Evolutionary conservation across 805 yeast genomes (phyloP).

Genomic region (Ogataea dorogensis): DNA sequence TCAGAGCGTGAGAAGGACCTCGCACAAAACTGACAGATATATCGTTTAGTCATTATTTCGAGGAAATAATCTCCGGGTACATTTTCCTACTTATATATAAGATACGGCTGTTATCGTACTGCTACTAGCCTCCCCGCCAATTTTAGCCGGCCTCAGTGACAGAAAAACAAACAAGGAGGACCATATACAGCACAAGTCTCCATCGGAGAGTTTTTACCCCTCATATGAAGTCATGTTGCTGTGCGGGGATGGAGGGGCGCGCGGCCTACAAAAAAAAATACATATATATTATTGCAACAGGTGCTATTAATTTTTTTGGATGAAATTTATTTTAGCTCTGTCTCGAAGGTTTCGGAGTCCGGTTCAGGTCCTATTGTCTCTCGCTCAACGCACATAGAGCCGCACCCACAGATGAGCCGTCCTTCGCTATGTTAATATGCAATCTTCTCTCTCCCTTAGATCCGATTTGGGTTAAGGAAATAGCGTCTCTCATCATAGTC

Average conservation of each 20-base stretch:
- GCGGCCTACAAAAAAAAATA: neutral
- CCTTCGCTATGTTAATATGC: constrained; percentile 80
- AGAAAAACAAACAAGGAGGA: neutral
- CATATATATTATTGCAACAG: neutral
- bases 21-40: constrained; percentile 77
- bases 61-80: constrained; percentile 1
- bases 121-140: constrained; percentile 10
- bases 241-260: constrained; percentile 5
- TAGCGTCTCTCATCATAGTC: constrained; percentile 75
- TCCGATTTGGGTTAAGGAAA: constrained; percentile 67
- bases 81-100: constrained; percentile 8
- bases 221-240: constrained; percentile 4
- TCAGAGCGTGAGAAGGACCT: constrained; percentile 78
- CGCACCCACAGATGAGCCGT: constrained; percentile 97
- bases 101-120: neutral
- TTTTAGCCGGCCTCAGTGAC: constrained; percentile 10
- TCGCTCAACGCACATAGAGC: constrained; percentile 75
- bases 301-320: neutral
- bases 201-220: constrained; percentile 3
- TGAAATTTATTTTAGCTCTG: neutral
- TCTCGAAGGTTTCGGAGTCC: constrained; percentile 2
- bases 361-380: constrained; percentile 1
- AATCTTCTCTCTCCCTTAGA: constrained; percentile 72
- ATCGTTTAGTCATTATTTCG: constrained; percentile 59
- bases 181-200: constrained; percentile 1